A percentile compares a stretch with the other conserved stretches of the same genome.
These are phyloP conservation scores for Areca catechu DNA, from an alignment of 176 grass and related monocot species.

Conservation along the genomic window DNA sequence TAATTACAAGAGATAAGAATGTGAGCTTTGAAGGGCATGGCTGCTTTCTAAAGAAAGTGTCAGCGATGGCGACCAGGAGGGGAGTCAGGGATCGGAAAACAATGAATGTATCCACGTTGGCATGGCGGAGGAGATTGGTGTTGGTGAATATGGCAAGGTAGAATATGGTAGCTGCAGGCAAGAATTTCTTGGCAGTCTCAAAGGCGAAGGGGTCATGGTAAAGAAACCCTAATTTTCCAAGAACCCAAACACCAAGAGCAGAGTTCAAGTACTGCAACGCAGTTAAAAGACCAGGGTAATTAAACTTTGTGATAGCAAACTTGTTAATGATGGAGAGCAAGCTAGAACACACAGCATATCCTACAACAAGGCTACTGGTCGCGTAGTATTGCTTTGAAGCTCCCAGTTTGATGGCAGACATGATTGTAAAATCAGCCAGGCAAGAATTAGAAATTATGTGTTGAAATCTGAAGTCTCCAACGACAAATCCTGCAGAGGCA, in stretches of 20 bases:
- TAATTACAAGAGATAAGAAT: conserved; percentile 70
- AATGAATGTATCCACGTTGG: conserved; percentile 83
- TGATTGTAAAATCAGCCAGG: neutral
- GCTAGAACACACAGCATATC: conserved; percentile 78
- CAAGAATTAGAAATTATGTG: no score
- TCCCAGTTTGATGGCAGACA: conserved; percentile 22
- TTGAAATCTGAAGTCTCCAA: no score
- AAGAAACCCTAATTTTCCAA: conserved; percentile 64
- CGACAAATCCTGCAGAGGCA: no score
- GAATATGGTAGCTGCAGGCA: conserved; percentile 59
- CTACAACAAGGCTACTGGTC: conserved; percentile 62
- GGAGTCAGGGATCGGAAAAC: conserved; percentile 79
- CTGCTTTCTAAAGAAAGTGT: conserved; percentile 67
- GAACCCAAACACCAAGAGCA: conserved; percentile 52
- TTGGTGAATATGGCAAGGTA: conserved; percentile 95
- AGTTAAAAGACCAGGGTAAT: conserved; percentile 64
- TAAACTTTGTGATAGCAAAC: conserved; percentile 73
- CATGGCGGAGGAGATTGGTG: conserved; percentile 74
- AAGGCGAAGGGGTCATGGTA: conserved; percentile 57
- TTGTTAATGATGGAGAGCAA: conserved; percentile 85
- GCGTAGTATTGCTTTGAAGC: conserved; percentile 43
- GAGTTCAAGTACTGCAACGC: conserved; percentile 66
- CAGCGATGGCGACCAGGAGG: conserved; percentile 69
- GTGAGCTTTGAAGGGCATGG: conserved; percentile 71
- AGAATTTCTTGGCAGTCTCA: conserved; percentile 71